Conservation (phyloP, 169 alveolate genomes). For the Plasmodium malariae region DNA sequence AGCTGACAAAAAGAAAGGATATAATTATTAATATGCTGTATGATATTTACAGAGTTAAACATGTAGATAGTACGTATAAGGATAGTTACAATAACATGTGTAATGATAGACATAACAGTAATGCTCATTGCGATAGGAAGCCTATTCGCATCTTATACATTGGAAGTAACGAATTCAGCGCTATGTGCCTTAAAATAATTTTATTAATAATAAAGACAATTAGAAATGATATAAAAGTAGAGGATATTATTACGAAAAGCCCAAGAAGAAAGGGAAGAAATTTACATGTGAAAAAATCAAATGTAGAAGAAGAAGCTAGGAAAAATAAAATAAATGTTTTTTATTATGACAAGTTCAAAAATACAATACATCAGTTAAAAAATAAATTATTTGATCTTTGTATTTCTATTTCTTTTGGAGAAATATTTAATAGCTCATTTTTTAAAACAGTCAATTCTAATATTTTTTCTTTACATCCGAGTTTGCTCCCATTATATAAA, state of each 20-base stretch:
- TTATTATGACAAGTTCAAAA: conserved; percentile 60
- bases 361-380: conserved; percentile 39
- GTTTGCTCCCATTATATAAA: conserved; percentile 54
- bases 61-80: background rate
- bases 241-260: conserved; percentile 54
- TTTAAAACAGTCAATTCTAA: conserved; percentile 41
- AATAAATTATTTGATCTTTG: conserved; percentile 47
- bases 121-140: background rate
- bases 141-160: conserved; percentile 20
- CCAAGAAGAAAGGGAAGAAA: conserved; percentile 57
- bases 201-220: conserved; percentile 29
- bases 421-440: conserved; percentile 56
- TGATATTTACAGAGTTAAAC: conserved; percentile 18
- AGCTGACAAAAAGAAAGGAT: conserved; percentile 21
- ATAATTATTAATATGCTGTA: conserved; percentile 29
- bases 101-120: background rate
- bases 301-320: conserved; percentile 54
- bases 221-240: conserved; percentile 45
- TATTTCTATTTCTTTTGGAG: conserved; percentile 63
- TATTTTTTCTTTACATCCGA: conserved; percentile 66
- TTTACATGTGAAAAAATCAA: conserved; percentile 21
- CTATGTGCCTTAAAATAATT: conserved; percentile 41
- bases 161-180: conserved; percentile 63
- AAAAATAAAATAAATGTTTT: conserved; percentile 35
- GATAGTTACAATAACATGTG: too few species aligned